Evolutionary conservation across 2,329 filamentous ascomycete species (phyloP).

Genomic region (Pseudohalonectria lignicola): DNA sequence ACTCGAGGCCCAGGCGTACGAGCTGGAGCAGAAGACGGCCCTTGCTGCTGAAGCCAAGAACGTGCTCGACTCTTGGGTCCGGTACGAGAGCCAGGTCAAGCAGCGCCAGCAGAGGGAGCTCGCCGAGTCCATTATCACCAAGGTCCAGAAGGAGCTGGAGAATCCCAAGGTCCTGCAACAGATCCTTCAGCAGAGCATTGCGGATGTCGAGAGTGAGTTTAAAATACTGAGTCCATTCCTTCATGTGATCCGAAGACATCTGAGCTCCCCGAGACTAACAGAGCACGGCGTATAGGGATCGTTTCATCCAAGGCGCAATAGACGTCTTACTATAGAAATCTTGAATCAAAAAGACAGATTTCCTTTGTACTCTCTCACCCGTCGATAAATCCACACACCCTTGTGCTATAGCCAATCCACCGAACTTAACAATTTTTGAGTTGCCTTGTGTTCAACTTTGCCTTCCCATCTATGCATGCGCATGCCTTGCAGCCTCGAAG

Average conservation of each 20-base stretch:
- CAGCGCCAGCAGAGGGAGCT: slow-evolving; percentile 96
- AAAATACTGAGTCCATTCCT: not conserved
- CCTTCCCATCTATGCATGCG: too few species aligned
- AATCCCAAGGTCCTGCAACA: slow-evolving; percentile 96
- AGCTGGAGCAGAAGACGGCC: slow-evolving; percentile 93
- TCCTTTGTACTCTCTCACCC: slow-evolving; percentile 6
- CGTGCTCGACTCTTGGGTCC: slow-evolving; percentile 96
- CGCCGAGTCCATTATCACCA: slow-evolving; percentile 83
- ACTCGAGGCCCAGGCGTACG: slow-evolving; percentile 91
- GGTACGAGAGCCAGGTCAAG: slow-evolving; percentile 98
- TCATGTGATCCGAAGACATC: too few species aligned
- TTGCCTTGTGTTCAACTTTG: too few species aligned
- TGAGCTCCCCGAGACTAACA: too few species aligned
- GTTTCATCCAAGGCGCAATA: slow-evolving; percentile 54
- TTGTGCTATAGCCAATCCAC: slow-evolving; percentile 14
- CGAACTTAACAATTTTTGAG: too few species aligned
- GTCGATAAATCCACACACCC: slow-evolving; percentile 2
- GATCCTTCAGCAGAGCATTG: slow-evolving; percentile 92
- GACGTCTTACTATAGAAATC: slow-evolving; percentile 25
- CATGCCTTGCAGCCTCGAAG: too few species aligned
- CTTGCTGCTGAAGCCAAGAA: slow-evolving; percentile 87
- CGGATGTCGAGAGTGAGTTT: slow-evolving; percentile 82
- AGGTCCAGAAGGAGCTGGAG: slow-evolving; percentile 98
- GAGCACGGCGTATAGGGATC: slow-evolving; percentile 44
- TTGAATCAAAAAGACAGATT: slow-evolving; percentile 19